Evolutionary conservation across 805 yeast genomes (phyloP).

Genomic region (Lachancea lanzarotensis): DNA sequence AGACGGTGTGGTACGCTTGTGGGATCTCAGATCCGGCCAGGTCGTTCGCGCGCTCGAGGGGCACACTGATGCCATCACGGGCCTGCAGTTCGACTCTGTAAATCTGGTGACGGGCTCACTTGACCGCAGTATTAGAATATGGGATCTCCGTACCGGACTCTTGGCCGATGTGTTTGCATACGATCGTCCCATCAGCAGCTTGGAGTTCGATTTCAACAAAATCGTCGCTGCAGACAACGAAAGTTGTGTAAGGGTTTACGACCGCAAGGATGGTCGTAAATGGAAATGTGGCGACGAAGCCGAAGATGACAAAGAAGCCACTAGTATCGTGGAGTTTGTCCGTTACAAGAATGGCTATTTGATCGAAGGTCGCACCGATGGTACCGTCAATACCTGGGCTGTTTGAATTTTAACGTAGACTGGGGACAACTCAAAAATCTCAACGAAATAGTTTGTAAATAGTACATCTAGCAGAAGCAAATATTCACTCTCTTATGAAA

Average conservation of each 20-base stretch:
- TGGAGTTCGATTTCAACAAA: conserved; percentile 54
- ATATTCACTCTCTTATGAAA: not conserved
- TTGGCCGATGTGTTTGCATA: conserved; percentile 57
- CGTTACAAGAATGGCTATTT: conserved; percentile 58
- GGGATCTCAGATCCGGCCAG: conserved; percentile 71
- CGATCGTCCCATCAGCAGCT: conserved; percentile 46
- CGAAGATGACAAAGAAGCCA: conserved; percentile 25
- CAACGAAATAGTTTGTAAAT: not conserved
- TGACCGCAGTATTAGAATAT: conserved; percentile 58
- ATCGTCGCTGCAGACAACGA: conserved; percentile 50
- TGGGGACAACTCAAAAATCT: too few relatives aligned
- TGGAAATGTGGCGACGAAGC: conserved; percentile 44
- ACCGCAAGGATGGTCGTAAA: conserved; percentile 47
- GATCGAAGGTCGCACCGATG: conserved; percentile 57
- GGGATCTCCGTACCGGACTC: conserved; percentile 69
- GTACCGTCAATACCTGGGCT: conserved; percentile 63
- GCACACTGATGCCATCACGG: conserved; percentile 62
- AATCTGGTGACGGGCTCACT: conserved; percentile 56
- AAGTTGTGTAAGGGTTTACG: conserved; percentile 48
- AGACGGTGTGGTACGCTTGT: conserved; percentile 66
- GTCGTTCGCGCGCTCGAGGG: conserved; percentile 56
- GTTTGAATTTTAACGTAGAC: conserved; percentile 18
- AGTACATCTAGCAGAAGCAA: not conserved
- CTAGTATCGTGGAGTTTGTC: conserved; percentile 34
- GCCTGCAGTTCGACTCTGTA: conserved; percentile 61